These are phyloP conservation scores for Phaeophleospora eucalypticola DNA, from an alignment of 2,329 filamentous ascomycete genomes.

Conservation along the genomic window DNA sequence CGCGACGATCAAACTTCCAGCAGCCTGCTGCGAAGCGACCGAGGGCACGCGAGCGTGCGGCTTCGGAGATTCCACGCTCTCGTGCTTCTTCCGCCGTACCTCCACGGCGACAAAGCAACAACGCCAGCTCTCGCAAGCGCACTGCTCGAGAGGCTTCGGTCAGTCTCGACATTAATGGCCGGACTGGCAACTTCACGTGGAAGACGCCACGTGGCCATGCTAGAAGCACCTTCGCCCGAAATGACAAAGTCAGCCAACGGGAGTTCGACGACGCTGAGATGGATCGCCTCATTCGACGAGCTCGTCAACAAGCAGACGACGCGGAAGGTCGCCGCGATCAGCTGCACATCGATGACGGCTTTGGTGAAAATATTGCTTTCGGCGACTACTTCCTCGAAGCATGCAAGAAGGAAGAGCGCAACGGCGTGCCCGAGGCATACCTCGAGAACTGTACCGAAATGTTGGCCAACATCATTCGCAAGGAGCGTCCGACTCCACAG, in stretches of 20 bases:
- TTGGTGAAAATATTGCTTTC: not conserved
- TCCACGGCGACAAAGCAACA: not conserved
- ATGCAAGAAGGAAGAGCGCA: not conserved
- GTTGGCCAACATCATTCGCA: not conserved
- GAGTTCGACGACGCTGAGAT: not conserved
- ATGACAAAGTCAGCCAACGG: not conserved
- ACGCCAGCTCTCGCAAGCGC: not conserved
- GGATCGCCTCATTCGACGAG: not conserved
- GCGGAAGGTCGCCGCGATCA: not conserved
- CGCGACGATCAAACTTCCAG: not conserved
- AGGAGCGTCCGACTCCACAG: not conserved
- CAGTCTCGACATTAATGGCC: not conserved
- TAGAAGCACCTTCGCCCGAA: not conserved
- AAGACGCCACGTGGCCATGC: not conserved
- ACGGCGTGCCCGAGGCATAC: not conserved
- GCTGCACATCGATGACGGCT: not conserved
- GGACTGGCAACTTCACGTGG: not conserved
- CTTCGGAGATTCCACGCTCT: not conserved
- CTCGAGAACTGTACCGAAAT: not conserved
- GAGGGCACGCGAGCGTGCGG: not conserved
- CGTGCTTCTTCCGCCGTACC: not conserved
- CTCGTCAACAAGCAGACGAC: not conserved
- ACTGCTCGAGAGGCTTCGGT: not conserved
- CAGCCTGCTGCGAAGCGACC: not conserved
- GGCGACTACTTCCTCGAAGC: constrained; percentile 2